Base-by-base conservation (phyloP, 1,139 yeast genomes). In the Debaryomycetaceae sp. region DNA sequence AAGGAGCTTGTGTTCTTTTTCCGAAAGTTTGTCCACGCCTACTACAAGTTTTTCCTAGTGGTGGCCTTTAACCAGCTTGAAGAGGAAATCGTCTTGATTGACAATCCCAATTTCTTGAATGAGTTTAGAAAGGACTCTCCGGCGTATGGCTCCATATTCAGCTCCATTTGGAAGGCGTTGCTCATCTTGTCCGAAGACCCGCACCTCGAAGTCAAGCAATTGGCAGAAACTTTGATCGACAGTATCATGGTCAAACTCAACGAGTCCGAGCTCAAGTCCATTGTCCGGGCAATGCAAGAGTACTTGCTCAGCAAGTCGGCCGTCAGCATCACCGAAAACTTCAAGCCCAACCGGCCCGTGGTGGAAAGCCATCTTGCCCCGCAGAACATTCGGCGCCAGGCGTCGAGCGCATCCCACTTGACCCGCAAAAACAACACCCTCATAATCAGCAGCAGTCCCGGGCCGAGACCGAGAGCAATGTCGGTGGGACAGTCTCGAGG, bases 151-250 rank as follows among this genome's bases (percentile, higher is more conserved):
- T 78, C 94, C 0, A 70, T 85, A n/a, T 85, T 79, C 50, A 73
- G 85, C 33, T 80, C 93, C 1, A 70, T 81, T 13, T 90, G 97
- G 96, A 80, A 85, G 40, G 77, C 92, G 0, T 53, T 90, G 22
- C 59, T 92, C 29, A 75, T 85, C 28, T 57, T 86, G 25, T 71
- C 94, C 2, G 92, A 81, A 40, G 99, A 90, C 51, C 96, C 98
- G 0, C 92, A 80, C 49, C 60, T 71, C 25, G 95, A 86, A 51
- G 87, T 87, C 7, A 77, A 73, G 33, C 71, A 72, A 32, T 62
- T 73, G 37, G 92, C 96, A 0, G 79, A 77, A 34, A 73, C 68
- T 15, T 70, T 85, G 22, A 78, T 87, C 18, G 95, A 87, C 50
- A 73, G 67, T 34, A 77, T 87, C 15, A 62, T 85, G 57, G 53